Evolutionary conservation across 2,329 filamentous ascomycete species (phyloP), one percentile per base, ranked within the genome.

Genomic region (Neofusicoccum sp.): DNA sequence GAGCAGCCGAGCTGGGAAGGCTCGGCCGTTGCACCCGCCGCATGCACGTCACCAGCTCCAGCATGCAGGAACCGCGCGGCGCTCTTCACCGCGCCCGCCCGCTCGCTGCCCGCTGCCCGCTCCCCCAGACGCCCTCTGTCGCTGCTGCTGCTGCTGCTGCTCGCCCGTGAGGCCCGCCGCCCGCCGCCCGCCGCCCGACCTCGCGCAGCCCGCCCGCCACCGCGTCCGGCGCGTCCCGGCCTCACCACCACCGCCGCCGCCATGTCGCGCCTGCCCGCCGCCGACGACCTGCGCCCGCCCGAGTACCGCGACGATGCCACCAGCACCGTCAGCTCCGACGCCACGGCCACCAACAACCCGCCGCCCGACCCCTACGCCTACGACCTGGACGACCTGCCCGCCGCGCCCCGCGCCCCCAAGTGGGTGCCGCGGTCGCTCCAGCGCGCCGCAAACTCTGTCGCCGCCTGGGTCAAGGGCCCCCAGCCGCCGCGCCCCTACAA

Each of bases 391-490:
- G 66, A 68, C 24, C 67, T 73, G 34, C 66, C 69, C 54, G 63
- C 66, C 43, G 63, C 65, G 34, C 44, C 63, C 2, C 63, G 63
- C 41, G 60, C 66, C 8, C 67, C 58, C 48, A 72, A 70, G 67
- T 71, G 75, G 47, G 65, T 76, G 6, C 72, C 73, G 89, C 88
- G 70, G 82, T 79, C 33, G 88, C 87, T 70, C 66, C 73, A 66
- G 71, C 70, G 57, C 69, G 71, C 68, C 51, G 79, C 76, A 73
- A 64, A 58, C 24, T 69, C 66, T 4, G 71, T 72, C 4, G 72
- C 70, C 61, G 80, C 30, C 66, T 82, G 80, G 80, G 73, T 78
- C 11, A 76, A 78, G 64, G 80, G 80, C 0, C 80, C 80, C 1
- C 69, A 79, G 59, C 79, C 80, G 7, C 76, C 80, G 14, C 71